These are phyloP conservation scores for Nyssa sinensis DNA, from an alignment of 148 eudicot genomes.

Conservation along the genomic window DNA sequence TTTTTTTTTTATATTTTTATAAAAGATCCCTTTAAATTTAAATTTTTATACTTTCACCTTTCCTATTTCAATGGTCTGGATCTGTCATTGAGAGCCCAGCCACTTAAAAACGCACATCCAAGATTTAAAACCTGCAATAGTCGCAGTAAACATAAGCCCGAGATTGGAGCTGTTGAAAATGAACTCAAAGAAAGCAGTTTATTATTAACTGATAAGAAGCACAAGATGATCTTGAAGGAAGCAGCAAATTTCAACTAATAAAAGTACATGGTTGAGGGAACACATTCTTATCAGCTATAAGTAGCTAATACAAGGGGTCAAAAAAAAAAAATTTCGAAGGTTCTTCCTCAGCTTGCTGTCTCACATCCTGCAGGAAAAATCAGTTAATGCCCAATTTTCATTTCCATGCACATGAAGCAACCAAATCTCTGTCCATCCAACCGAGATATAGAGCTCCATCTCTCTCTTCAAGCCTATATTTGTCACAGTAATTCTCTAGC, in stretches of 20 bases:
- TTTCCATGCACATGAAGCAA: slow-evolving; percentile 40
- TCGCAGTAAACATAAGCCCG: not conserved
- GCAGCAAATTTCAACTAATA: not conserved
- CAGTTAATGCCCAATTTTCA: not conserved
- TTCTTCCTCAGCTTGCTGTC: not conserved
- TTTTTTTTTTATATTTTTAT: no score
- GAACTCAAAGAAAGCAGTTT: not conserved
- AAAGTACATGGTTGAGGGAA: not conserved
- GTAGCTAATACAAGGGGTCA: not conserved
- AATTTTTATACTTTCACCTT: no score
- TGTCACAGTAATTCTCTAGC: slow-evolving; percentile 25
- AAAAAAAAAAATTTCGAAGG: not conserved
- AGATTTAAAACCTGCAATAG: not conserved
- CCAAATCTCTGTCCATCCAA: slow-evolving; percentile 41
- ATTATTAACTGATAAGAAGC: not conserved
- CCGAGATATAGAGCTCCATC: slow-evolving; percentile 42
- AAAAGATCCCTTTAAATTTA: no score
- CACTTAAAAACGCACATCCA: not conserved
- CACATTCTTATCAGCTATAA: not conserved
- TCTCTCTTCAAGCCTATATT: slow-evolving; percentile 33
- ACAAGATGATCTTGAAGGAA: not conserved
- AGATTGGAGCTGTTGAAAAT: no score
- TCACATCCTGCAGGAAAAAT: not conserved
- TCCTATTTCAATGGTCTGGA: no score
- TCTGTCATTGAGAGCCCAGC: no score